Conservation (phyloP, 73 alveolate species). For the Tetrahymena borealis region DNA sequence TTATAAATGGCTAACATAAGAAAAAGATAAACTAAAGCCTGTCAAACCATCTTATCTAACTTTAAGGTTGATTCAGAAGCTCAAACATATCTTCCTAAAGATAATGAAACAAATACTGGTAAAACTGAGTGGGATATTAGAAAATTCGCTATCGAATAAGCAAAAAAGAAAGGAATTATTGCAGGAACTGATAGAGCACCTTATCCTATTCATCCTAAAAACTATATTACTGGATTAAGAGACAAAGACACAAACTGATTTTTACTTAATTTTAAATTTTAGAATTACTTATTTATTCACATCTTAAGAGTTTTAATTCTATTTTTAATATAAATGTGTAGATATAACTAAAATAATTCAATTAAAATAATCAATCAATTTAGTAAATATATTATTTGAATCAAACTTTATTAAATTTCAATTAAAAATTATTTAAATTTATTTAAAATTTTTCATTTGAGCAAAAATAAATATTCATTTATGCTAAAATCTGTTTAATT, state of each 20-base stretch:
- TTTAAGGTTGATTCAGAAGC: slow-evolving; percentile 97
- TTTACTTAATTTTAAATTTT: too few relatives aligned
- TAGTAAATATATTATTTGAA: too few relatives aligned
- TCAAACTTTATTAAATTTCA: too few relatives aligned
- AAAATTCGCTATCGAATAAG: slow-evolving; percentile 48
- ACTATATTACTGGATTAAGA: slow-evolving; percentile 52
- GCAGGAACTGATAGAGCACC: slow-evolving; percentile 41
- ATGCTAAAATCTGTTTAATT: too few relatives aligned
- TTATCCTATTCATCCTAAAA: slow-evolving; percentile 47
- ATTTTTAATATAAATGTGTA: too few relatives aligned
- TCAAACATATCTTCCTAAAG: slow-evolving; percentile 89
- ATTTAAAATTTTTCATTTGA: too few relatives aligned
- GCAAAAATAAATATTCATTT: too few relatives aligned
- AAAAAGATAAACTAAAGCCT: slow-evolving; percentile 86
- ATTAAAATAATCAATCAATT: too few relatives aligned
- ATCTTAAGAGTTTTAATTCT: too few relatives aligned
- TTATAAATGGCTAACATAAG: slow-evolving; percentile 96
- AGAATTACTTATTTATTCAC: not conserved
- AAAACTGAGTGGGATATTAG: slow-evolving; percentile 66
- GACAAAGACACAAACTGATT: slow-evolving; percentile 14
- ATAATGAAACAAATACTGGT: slow-evolving; percentile 77
- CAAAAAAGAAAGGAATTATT: slow-evolving; percentile 17
- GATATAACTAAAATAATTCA: too few relatives aligned
- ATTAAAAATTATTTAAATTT: too few relatives aligned
- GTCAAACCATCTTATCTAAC: slow-evolving; percentile 89